Base-by-base conservation (phyloP, 495 filamentous ascomycete species). In the Aspergillus sclerotiicarbonarius region DNA sequence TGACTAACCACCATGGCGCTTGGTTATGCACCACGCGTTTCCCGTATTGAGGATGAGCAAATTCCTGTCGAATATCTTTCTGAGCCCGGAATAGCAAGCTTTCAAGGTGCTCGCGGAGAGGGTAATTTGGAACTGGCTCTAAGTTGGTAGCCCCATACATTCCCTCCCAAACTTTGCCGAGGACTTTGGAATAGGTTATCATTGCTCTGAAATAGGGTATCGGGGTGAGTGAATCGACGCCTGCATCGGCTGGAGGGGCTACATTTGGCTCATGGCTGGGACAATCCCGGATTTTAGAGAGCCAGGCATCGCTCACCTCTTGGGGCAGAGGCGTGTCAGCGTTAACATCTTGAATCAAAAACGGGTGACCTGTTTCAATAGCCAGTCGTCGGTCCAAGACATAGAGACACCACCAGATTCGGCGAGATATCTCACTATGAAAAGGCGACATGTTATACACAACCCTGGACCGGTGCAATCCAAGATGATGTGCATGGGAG, bases 341-440 rank as follows among this genome's bases (percentile, higher is more conserved):
- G n/a, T n/a, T n/a, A n/a, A n/a, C 35, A 51, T 70, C 67, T 31
- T 66, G 63, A 12, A 70, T 66, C 1, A 70, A 20, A 31, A 67
- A 66, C 8, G 67, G 67, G 37, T 62, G 67, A 33, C 65, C 67
- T 5, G 65, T 67, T 19, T 70, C 65, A 33, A 67, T 64, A 0
- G 67, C 61, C 8, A 70, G 43, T 55, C 67, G 43, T 46, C 67
- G 56, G 32, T 70, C 65, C 51, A 70, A 33, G 5, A 62, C 20
- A 41, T 70, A 70, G 4, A 66, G 57, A 46, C 62, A 66, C 65
- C 65, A 70, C 67, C 67, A 70, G 2, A 67, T 35, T 2, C 65
- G 62, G 12, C 62, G 62, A 45, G 56, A 33, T 46, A 66, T 59
- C 47, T 70, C 65, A 30, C 53, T 44, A 8, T 66, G 39, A 31